These are phyloP conservation scores for Achaetomium macrosporum DNA, from an alignment of 2,329 filamentous ascomycete genomes.

Conservation along the genomic window DNA sequence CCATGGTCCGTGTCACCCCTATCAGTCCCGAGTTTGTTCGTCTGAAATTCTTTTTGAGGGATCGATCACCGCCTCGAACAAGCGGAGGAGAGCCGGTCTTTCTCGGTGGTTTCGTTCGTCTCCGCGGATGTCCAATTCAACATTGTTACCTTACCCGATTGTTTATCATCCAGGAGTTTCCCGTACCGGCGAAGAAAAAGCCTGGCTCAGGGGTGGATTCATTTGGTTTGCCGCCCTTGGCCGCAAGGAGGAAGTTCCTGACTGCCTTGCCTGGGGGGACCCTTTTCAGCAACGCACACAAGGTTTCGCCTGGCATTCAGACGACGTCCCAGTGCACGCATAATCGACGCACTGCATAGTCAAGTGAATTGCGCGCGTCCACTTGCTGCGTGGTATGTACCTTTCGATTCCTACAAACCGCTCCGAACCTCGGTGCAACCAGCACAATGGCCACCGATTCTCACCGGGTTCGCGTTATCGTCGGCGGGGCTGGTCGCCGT, in stretches of 20 bases:
- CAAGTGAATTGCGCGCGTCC: too few relatives aligned
- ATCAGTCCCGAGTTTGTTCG: constrained; percentile 5
- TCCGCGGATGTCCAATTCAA: constrained; percentile 22
- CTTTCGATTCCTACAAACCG: too few relatives aligned
- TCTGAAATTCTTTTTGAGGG: constrained; percentile 19
- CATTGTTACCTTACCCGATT: constrained; percentile 12
- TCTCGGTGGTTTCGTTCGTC: constrained; percentile 1
- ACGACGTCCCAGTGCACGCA: too few relatives aligned
- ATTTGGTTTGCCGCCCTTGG: background rate
- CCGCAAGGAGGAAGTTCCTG: background rate
- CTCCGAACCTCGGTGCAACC: too few relatives aligned
- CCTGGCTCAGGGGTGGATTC: background rate
- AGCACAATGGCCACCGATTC: too few relatives aligned
- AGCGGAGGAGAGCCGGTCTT: constrained; percentile 1
- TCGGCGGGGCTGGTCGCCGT: too few relatives aligned
- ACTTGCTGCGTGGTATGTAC: too few relatives aligned
- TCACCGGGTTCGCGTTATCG: too few relatives aligned
- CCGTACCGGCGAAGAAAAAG: background rate
- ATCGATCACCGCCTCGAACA: constrained; percentile 18
- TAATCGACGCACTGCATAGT: too few relatives aligned
- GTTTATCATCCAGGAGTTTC: background rate
- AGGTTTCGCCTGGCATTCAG: too few relatives aligned
- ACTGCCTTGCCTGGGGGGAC: background rate
- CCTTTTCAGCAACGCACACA: too few relatives aligned
- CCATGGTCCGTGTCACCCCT: constrained; percentile 7